Percentiles rank a stretch among this genome's conserved stretches.
phyloP scores from a whole-genome alignment of 371 early-diverging fungal genomes.

The Rhizopus microsporus region DNA sequence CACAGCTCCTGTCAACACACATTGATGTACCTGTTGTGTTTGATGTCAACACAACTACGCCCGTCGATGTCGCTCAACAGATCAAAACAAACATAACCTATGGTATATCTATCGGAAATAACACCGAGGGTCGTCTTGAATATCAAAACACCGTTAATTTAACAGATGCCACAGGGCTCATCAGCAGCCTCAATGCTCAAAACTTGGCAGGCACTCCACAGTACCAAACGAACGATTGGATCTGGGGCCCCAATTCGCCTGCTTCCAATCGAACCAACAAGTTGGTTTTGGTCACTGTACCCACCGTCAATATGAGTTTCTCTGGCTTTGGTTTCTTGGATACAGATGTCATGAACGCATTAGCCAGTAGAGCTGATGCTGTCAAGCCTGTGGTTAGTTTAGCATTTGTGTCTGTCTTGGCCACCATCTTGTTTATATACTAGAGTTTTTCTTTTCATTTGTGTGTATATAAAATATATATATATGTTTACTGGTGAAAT shows the following conservation, averaged over 20 bases:
- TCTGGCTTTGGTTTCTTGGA: constrained; percentile 46
- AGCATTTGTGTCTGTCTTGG: background rate
- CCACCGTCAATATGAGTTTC: constrained; percentile 12
- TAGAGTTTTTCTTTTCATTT: background rate
- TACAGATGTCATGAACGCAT: constrained; percentile 40
- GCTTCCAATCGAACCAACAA: constrained; percentile 15
- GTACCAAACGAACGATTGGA: constrained; percentile 22
- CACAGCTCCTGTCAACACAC: constrained; percentile 25
- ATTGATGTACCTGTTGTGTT: constrained; percentile 7
- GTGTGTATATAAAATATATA: background rate
- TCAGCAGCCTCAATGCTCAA: constrained; percentile 1
- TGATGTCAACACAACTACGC: constrained; percentile 50
- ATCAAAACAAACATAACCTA: constrained; percentile 49
- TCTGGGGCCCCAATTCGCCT: constrained; percentile 24
- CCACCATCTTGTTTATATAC: background rate
- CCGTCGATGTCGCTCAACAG: constrained; percentile 31
- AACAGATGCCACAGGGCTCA: constrained; percentile 12
- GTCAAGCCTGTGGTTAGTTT: background rate
- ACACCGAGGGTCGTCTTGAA: constrained; percentile 45
- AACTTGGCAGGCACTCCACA: constrained; percentile 11
- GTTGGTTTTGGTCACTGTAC: constrained; percentile 27
- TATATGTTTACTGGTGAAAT: too few relatives aligned
- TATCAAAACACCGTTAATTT: constrained; percentile 37
- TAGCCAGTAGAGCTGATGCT: constrained; percentile 7
- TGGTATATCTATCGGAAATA: constrained; percentile 45